Evolutionary conservation across 2,329 filamentous ascomycete genomes (phyloP).

Genomic region (Nemania sp.): DNA sequence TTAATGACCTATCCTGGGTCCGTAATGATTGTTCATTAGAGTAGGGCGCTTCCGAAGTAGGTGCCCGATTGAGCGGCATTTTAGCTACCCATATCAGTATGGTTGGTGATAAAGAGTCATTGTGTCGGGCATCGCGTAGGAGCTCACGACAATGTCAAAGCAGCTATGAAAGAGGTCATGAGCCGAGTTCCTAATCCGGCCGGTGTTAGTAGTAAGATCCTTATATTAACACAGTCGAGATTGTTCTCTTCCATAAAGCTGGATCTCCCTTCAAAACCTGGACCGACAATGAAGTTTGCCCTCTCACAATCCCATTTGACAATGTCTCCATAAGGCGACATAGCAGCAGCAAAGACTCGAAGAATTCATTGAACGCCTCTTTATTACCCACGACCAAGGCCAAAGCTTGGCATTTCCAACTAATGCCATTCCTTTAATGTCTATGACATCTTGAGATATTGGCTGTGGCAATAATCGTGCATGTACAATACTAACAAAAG

Average conservation of each 20-base stretch:
- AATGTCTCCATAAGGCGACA: conserved; percentile 19
- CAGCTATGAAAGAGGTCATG: conserved; percentile 40
- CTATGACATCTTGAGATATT: background rate
- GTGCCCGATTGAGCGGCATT: conserved; percentile 10
- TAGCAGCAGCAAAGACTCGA: conserved; percentile 23
- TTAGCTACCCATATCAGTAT: conserved; percentile 43
- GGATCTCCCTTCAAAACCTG: conserved; percentile 23
- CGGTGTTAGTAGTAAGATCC: conserved; percentile 13
- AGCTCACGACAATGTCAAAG: conserved; percentile 46
- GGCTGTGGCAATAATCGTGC: background rate
- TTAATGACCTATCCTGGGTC: conserved; percentile 40
- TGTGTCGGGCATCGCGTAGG: conserved; percentile 39
- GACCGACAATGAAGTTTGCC: conserved; percentile 13
- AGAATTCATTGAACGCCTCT: conserved; percentile 25
- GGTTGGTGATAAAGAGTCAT: conserved; percentile 48
- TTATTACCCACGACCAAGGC: conserved; percentile 15
- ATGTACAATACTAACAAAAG: background rate
- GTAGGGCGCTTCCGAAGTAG: conserved; percentile 14
- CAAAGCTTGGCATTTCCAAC: background rate
- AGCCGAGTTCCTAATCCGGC: conserved; percentile 45
- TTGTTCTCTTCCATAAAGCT: conserved; percentile 26
- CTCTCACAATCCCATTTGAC: conserved; percentile 22
- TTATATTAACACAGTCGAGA: conserved; percentile 9
- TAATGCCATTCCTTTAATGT: background rate
- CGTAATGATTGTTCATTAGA: conserved; percentile 38